Evolutionary conservation across 768 basidiomycete species (phyloP).

Genomic region (Albatrellus ellisii): DNA sequence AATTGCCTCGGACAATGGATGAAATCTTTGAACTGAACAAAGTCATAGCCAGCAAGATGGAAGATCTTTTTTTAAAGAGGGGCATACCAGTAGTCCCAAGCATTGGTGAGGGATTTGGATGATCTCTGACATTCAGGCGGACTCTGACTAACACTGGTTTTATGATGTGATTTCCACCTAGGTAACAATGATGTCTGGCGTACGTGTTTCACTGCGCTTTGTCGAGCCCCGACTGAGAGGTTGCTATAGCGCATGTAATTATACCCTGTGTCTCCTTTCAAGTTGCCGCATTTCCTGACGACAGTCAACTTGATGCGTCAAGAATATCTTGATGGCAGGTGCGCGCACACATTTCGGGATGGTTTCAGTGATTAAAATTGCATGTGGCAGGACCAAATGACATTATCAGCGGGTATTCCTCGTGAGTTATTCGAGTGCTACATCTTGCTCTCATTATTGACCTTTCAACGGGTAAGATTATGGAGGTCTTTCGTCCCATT

Average conservation of each 20-base stretch:
- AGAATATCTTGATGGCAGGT: slow-evolving; percentile 64
- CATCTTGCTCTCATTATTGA: neutral
- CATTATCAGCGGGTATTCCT: slow-evolving; percentile 53
- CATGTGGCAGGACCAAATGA: slow-evolving; percentile 43
- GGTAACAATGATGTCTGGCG: slow-evolving; percentile 93
- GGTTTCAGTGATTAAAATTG: neutral
- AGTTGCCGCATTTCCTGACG: slow-evolving; percentile 3
- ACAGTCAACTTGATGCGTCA: slow-evolving; percentile 7
- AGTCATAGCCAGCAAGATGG: slow-evolving; percentile 54
- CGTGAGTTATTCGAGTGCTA: slow-evolving; percentile 30
- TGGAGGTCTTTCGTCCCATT: slow-evolving; percentile 78
- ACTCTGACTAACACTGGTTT: neutral
- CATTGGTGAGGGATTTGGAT: slow-evolving; percentile 40
- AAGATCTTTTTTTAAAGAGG: slow-evolving; percentile 49
- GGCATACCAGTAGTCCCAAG: slow-evolving; percentile 75
- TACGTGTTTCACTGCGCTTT: slow-evolving; percentile 25
- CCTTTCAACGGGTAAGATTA: slow-evolving; percentile 31
- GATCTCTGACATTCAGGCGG: neutral
- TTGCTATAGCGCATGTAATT: slow-evolving; percentile 43
- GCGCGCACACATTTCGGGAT: slow-evolving; percentile 5
- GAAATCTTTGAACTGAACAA: slow-evolving; percentile 75
- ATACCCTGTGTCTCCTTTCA: neutral
- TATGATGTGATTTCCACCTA: slow-evolving; percentile 16
- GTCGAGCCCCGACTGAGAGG: slow-evolving; percentile 4
- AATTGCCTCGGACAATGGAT: slow-evolving; percentile 62